phyloP scores from a whole-genome alignment of 108 stramenopile species.

The Cyclotella distinguenda region DNA sequence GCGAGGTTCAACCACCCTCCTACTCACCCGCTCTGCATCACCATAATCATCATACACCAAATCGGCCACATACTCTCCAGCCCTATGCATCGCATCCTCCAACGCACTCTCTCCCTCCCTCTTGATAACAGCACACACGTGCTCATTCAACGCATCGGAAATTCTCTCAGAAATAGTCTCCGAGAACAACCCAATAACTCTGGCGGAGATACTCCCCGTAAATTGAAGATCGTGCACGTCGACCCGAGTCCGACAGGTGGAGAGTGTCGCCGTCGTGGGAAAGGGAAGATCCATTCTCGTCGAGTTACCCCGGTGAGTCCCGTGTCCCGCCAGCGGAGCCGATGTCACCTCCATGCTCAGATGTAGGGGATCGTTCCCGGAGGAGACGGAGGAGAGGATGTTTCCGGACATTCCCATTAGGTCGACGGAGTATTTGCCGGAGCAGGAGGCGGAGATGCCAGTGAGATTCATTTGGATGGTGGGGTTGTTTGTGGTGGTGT shows the following conservation, averaged over 20 bases:
- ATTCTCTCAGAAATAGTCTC: conserved; percentile 50
- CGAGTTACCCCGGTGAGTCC: background rate
- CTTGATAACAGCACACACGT: conserved; percentile 52
- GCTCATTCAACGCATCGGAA: conserved; percentile 44
- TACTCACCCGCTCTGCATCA: background rate
- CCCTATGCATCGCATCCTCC: conserved; percentile 10
- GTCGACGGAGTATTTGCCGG: conserved; percentile 58
- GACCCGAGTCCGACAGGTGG: conserved; percentile 14
- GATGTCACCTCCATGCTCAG: conserved; percentile 15
- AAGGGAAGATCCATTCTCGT: conserved; percentile 5
- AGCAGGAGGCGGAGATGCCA: conserved; percentile 52
- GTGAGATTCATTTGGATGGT: conserved; percentile 8
- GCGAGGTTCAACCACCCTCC: background rate
- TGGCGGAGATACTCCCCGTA: conserved; percentile 63
- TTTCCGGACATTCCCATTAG: conserved; percentile 54
- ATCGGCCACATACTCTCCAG: conserved; percentile 23
- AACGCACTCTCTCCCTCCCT: conserved; percentile 13
- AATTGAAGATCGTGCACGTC: conserved; percentile 48
- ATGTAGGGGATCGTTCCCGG: background rate
- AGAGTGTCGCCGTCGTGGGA: conserved; percentile 11
- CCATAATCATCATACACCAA: conserved; percentile 11
- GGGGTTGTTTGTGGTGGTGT: background rate
- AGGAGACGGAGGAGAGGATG: conserved; percentile 16
- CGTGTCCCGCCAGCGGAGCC: conserved; percentile 1
- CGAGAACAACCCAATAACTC: conserved; percentile 64